These are phyloP conservation scores for Ascochyta viciae-villosae DNA, from an alignment of 2,329 filamentous ascomycete genomes.

Conservation along the genomic window DNA sequence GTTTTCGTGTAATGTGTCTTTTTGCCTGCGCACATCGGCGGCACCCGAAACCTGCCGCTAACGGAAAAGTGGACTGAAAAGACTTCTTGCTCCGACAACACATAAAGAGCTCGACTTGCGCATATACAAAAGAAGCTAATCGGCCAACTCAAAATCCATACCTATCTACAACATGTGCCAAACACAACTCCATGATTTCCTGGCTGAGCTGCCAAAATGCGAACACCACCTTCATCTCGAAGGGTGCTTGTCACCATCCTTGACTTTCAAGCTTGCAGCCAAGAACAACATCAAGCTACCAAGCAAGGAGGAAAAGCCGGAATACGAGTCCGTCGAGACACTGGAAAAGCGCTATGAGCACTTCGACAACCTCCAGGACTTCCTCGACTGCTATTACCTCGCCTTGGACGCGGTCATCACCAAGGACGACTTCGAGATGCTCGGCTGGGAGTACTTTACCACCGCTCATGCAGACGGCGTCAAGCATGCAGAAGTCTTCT, in stretches of 20 bases:
- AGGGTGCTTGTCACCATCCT: slow-evolving; percentile 72
- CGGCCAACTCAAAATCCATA: background rate
- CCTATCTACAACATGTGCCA: slow-evolving; percentile 12
- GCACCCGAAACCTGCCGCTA: slow-evolving; percentile 17
- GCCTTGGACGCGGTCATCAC: slow-evolving; percentile 74
- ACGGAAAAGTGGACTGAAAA: slow-evolving; percentile 18
- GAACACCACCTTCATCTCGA: slow-evolving; percentile 85
- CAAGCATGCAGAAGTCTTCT: slow-evolving; percentile 78
- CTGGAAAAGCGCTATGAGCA: slow-evolving; percentile 69
- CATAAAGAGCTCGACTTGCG: slow-evolving; percentile 2
- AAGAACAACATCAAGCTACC: slow-evolving; percentile 70
- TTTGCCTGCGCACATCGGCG: slow-evolving; percentile 18
- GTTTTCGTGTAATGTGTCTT: slow-evolving; percentile 5
- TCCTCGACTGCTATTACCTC: slow-evolving; percentile 79
- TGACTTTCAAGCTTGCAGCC: slow-evolving; percentile 73
- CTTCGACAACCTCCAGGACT: slow-evolving; percentile 77
- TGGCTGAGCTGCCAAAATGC: slow-evolving; percentile 70
- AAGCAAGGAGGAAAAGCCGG: slow-evolving; percentile 59
- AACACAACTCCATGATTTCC: slow-evolving; percentile 26
- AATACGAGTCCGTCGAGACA: slow-evolving; percentile 66
- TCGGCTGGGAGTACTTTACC: slow-evolving; percentile 75
- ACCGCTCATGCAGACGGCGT: slow-evolving; percentile 70
- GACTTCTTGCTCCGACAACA: slow-evolving; percentile 12
- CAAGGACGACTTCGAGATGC: slow-evolving; percentile 72
- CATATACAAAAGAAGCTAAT: slow-evolving; percentile 5